These are phyloP conservation scores for Citrus glauca DNA, from an alignment of 345 rosid species.

Conservation along the genomic window DNA sequence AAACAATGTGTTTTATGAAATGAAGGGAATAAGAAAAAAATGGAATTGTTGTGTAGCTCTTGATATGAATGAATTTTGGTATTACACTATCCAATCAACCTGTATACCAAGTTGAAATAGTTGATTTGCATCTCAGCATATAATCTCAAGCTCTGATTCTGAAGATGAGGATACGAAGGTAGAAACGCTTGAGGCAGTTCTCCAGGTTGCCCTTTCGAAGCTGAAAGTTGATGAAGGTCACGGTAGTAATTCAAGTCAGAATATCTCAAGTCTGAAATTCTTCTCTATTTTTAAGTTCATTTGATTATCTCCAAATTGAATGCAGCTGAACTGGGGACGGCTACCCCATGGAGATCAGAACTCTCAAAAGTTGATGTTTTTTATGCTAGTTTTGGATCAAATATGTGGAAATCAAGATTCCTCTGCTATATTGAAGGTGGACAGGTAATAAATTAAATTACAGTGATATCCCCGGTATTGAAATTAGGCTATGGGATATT, in stretches of 20 bases:
- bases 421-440: slow-evolving; percentile 87
- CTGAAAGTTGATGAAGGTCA: slow-evolving; percentile 45
- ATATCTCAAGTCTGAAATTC: neutral
- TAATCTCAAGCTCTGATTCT: slow-evolving; percentile 53
- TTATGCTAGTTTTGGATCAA: slow-evolving; percentile 87
- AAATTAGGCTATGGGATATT: neutral
- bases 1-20: neutral
- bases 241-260: slow-evolving; percentile 28
- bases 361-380: slow-evolving; percentile 65
- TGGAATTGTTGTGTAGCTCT: slow-evolving; percentile 1
- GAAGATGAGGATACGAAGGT: slow-evolving; percentile 45
- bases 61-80: neutral
- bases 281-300: neutral
- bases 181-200: slow-evolving; percentile 18
- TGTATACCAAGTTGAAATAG: slow-evolving; percentile 5
- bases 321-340: slow-evolving; percentile 27
- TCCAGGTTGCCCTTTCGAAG: slow-evolving; percentile 46
- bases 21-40: neutral
- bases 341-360: slow-evolving; percentile 59
- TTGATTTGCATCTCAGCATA: slow-evolving; percentile 35
- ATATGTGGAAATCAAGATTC: slow-evolving; percentile 80
- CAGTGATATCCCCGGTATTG: neutral
- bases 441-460: slow-evolving; percentile 40
- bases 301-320: neutral
- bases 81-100: neutral